Percentiles rank a stretch among this genome's conserved stretches.
Conservation (phyloP, 495 filamentous ascomycete genomes). For the Venustampulla echinocandica region DNA sequence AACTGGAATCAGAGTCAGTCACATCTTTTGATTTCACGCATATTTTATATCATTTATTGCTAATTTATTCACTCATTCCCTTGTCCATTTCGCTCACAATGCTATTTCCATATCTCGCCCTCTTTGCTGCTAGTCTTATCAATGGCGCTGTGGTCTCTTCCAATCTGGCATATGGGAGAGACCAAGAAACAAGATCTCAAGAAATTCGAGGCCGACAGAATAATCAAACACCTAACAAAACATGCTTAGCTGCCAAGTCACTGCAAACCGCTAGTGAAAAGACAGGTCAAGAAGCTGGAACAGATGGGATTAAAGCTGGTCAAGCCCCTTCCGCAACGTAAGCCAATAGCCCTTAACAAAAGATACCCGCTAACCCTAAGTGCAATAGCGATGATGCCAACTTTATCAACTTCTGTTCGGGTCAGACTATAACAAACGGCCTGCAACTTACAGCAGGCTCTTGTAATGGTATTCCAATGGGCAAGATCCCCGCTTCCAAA, state of each 20-base stretch:
- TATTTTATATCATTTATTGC: neutral
- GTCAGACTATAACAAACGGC: slow-evolving; percentile 62
- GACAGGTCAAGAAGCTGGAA: slow-evolving; percentile 23
- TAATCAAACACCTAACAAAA: slow-evolving; percentile 3
- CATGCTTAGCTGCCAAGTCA: slow-evolving; percentile 26
- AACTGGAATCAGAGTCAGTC: neutral
- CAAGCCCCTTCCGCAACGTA: slow-evolving; percentile 23
- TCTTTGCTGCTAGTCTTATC: neutral
- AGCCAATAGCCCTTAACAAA: neutral
- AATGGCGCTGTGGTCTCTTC: neutral
- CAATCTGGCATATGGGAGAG: neutral
- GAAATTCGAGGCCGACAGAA: neutral
- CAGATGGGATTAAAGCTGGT: slow-evolving; percentile 25
- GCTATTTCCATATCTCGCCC: neutral
- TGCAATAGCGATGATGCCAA: slow-evolving; percentile 30
- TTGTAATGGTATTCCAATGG: slow-evolving; percentile 67
- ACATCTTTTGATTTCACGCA: neutral
- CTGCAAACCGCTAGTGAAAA: slow-evolving; percentile 31
- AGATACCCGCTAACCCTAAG: neutral
- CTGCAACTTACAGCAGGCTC: slow-evolving; percentile 54
- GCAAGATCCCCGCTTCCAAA: slow-evolving; percentile 53
- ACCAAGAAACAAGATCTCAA: neutral
- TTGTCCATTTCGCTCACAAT: neutral
- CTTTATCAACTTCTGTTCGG: slow-evolving; percentile 63
- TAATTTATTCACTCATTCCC: neutral